These are phyloP conservation scores for Thamnidium elegans DNA, from an alignment of 192 early-diverging fungal species.

Conservation along the genomic window DNA sequence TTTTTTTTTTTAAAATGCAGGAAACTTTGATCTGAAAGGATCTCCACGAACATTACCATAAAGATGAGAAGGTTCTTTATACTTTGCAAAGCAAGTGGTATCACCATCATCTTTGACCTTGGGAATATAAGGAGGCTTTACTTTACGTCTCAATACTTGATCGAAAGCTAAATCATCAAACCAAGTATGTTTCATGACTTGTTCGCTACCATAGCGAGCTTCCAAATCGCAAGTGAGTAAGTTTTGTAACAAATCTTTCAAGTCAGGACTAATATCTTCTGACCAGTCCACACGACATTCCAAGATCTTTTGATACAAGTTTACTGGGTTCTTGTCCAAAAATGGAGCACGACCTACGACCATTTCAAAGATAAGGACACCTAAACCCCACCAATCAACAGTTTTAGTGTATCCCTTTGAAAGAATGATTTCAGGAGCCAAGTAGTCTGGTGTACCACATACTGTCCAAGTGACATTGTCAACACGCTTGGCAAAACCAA, in stretches of 20 bases:
- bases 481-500: conserved; percentile 75
- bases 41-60: conserved; percentile 19
- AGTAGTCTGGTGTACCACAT: conserved; percentile 81
- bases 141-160: conserved; percentile 40
- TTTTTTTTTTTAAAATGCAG: conserved; percentile 18
- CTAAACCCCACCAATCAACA: conserved; percentile 97
- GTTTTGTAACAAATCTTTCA: conserved; percentile 71
- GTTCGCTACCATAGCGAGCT: conserved; percentile 76
- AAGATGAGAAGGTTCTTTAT: conserved; percentile 22
- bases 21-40: conserved; percentile 25
- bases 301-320: conserved; percentile 89
- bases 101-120: conserved; percentile 45
- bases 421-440: conserved; percentile 89
- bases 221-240: conserved; percentile 75
- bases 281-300: conserved; percentile 73
- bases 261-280: conserved; percentile 61
- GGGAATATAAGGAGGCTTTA: conserved; percentile 52
- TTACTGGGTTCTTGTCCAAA: conserved; percentile 84
- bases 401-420: conserved; percentile 81
- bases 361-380: conserved; percentile 90
- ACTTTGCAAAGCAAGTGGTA: conserved; percentile 37
- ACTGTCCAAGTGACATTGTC: conserved; percentile 48
- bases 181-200: conserved; percentile 83
- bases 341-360: conserved; percentile 73
- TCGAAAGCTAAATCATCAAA: conserved; percentile 57